Percentiles rank a stretch among this genome's conserved stretches.
Conservation (phyloP, 1,284 basidiomycete species). For the Mycena citricolor region DNA sequence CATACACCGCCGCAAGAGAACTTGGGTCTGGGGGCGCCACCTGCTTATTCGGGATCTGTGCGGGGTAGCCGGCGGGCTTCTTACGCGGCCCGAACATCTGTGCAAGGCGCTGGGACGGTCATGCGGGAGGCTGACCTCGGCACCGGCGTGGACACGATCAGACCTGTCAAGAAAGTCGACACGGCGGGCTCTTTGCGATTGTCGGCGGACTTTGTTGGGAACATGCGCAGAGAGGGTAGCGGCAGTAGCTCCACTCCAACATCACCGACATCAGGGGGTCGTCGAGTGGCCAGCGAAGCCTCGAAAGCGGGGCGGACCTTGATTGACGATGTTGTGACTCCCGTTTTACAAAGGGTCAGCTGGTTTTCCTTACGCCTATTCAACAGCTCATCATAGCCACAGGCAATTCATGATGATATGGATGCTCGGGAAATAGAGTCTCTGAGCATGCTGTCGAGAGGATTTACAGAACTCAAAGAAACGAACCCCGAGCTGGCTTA, state of each 20-base stretch:
- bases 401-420: conserved; percentile 82
- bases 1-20: conserved; percentile 36
- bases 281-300: conserved; percentile 52
- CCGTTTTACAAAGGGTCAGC: conserved; percentile 58
- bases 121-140: conserved; percentile 81
- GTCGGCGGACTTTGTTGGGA: conserved; percentile 82
- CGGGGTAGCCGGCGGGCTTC: conserved; percentile 60
- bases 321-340: conserved; percentile 80
- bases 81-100: conserved; percentile 69
- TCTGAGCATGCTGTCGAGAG: conserved; percentile 84
- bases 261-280: conserved; percentile 46
- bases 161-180: conserved; percentile 91
- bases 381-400: conserved; percentile 23
- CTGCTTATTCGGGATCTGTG: conserved; percentile 59
- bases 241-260: conserved; percentile 41
- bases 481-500: conserved; percentile 85
- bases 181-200: conserved; percentile 73
- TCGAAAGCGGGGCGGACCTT: conserved; percentile 69
- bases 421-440: conserved; percentile 87
- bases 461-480: conserved; percentile 82
- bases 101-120: conserved; percentile 69
- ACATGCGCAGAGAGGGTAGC: conserved; percentile 54
- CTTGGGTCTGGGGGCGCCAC: conserved; percentile 52
- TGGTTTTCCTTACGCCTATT: conserved; percentile 5
- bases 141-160: conserved; percentile 83